Evolutionary conservation across 768 basidiomycete species (phyloP).

Genomic region (Pleurotus tuber-regium): DNA sequence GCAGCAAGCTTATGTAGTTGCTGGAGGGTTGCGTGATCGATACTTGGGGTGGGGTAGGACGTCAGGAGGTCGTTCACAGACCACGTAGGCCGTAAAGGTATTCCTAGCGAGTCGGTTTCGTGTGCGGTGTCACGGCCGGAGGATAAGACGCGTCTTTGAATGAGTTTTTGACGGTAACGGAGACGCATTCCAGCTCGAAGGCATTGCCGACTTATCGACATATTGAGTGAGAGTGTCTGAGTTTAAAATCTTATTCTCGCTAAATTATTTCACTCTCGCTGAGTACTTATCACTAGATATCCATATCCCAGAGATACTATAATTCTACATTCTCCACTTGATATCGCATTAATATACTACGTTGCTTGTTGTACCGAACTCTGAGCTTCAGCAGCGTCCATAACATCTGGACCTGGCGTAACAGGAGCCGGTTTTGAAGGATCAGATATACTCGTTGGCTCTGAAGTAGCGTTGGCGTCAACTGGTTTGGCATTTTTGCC

Average conservation of each 20-base stretch:
- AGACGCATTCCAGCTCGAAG: conserved; percentile 17
- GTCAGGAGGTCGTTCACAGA: conserved; percentile 75
- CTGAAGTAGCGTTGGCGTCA: conserved; percentile 35
- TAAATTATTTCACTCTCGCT: no score
- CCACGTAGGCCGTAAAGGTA: conserved; percentile 73
- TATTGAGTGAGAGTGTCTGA: conserved; percentile 13
- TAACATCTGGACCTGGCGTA: no score
- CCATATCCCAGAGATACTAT: no score
- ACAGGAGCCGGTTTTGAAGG: no score
- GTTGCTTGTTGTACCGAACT: no score
- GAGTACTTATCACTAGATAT: no score
- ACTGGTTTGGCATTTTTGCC: no score
- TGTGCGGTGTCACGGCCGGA: conserved; percentile 11
- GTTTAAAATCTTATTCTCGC: no score
- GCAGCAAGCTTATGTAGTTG: conserved; percentile 74
- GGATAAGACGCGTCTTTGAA: background rate
- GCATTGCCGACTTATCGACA: conserved; percentile 22
- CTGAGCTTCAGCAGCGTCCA: no score
- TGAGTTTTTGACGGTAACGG: conserved; percentile 1
- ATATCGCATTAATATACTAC: no score
- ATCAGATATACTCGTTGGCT: no score
- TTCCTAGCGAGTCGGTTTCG: conserved; percentile 54
- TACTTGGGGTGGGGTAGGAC: conserved; percentile 68
- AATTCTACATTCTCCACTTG: no score
- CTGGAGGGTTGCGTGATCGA: conserved; percentile 55